Base-by-base conservation (phyloP, 2,329 filamentous ascomycete genomes). In the Sclerotinia spermophila region DNA sequence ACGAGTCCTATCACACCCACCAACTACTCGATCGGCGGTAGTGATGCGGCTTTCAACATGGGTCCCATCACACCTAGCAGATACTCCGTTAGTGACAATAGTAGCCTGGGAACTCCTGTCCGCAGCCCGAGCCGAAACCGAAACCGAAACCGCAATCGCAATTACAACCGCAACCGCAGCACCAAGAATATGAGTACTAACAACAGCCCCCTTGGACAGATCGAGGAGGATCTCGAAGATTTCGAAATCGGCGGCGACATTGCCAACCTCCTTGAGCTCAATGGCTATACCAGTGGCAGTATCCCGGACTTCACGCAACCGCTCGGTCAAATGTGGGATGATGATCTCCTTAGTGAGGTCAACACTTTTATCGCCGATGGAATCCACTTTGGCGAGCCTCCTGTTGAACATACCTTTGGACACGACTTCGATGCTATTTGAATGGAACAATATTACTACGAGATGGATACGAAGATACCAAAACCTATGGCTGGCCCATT, bases 401-500 rank as follows among this genome's bases (percentile, higher is more conserved):
- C 48, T 53, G n/a, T 27, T 53, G 62, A 66, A 11, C 15, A 53
- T 11, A 38, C 17, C 7, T 1, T 65, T 11, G 45, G 13, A 40
- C 10, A 40, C 45, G 62, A 53, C 17, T 53, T 40, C 11, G 35
- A 42, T 19, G 35, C 10, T 66, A 27, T 53, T 30, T 66, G 45
- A 66, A 19, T n/a, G 3, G 17, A 35, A 24, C 33, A 6, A 24
- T 1, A 53, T 67, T 42, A 44, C 10, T 67, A 67, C 65, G 40
- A 67, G 30, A 56, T 13, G 51, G 65, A 67, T 30, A 59, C 27
- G 51, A 35, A 6, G 8, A 44, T 6, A n/a, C 33, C 33, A 35
- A 58, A 40, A 21, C 53, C 11, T 30, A 67, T 58, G 51, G 51
- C 51, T 58, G 51, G 65, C 7, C 62, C 62, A 66, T 53, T 66